A percentile compares a stretch with the other conserved stretches of the same genome.
These are phyloP conservation scores for Nepenthes alata DNA, from an alignment of 179 eudicot species.

Conservation along the genomic window DNA sequence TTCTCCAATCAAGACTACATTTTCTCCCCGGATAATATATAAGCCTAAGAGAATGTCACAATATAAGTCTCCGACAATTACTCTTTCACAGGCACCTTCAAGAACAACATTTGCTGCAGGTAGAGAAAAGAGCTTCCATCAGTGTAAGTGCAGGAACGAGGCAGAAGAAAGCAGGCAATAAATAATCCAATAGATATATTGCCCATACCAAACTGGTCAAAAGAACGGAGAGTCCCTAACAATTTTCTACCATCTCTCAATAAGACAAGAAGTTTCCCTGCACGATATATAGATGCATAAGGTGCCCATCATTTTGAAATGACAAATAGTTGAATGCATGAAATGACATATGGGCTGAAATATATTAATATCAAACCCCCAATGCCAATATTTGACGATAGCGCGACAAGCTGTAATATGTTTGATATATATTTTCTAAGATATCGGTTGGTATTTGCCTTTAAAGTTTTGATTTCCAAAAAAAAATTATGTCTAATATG, in stretches of 20 bases:
- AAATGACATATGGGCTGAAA: no score
- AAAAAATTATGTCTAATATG: no score
- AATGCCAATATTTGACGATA: no score
- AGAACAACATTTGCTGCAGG: conserved; percentile 77
- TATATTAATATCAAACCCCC: no score
- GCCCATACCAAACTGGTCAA: conserved; percentile 69
- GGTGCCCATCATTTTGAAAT: no score
- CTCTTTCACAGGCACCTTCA: conserved; percentile 86
- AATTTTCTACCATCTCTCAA: conserved; percentile 79
- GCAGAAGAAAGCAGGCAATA: background rate
- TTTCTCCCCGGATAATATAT: conserved; percentile 68
- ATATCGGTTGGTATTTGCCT: no score
- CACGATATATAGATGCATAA: background rate
- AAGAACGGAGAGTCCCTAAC: conserved; percentile 65
- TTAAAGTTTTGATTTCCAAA: no score
- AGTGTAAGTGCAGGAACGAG: background rate
- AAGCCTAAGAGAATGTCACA: conserved; percentile 78
- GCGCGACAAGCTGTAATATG: no score
- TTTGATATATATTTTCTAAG: no score
- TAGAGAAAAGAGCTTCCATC: background rate
- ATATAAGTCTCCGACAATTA: conserved; percentile 73
- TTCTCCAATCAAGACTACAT: conserved; percentile 80
- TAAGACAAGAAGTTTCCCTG: conserved; percentile 77
- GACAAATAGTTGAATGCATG: no score
- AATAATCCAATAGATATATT: background rate